Base-by-base conservation (phyloP, 1,284 basidiomycete genomes). In the Phellopilus nigrolimitatus region DNA sequence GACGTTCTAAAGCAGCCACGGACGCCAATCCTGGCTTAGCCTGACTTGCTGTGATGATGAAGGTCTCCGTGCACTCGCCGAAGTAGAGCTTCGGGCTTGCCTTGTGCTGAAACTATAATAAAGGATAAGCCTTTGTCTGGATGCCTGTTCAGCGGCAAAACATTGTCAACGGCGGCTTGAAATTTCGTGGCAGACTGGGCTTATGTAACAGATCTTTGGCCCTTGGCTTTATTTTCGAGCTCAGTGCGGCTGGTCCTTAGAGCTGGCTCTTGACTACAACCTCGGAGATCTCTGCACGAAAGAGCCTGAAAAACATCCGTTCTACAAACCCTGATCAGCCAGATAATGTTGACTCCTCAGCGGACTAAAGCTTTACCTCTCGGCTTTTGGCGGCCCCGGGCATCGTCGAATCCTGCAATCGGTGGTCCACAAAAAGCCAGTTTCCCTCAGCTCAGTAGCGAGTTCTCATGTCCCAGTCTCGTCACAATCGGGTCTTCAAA, bases 391-490 rank as follows among this genome's bases (percentile, higher is more conserved):
- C 34, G 41, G 15, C 49, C 19, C 21, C 49, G 41, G 13, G 25
- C 31, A 10, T 43, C 42, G 24, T 43, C 49, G 4, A 51, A 44
- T 31, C 24, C 41, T 28, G 37, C 21, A 4, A 3, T 27, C 17
- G 36, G 36, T 12, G 10, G 36, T 15, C 24, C 34, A 28, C 36
- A 37, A 17, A 38, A 37, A 39, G 25, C 25, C 25, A 48, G 46
- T 12, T 17, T 25, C 13, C 39, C 46, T 6, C 27, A 39, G 6
- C 22, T 48, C 21, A 27, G 24, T 27, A 39, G 46, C n/a, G 36
- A 39, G 17, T 24, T n/a, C 19, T 51, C 49, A 13, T 51, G 42
- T 21, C 41, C 49, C 27, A n/a, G 31, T n/a, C 31, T 51, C 25
- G 30, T 41, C 24, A 13, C 15, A n/a, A 12, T 19, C 10, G 41